Conservation (phyloP, 1,284 basidiomycete species). For the Grifola frondosa region DNA sequence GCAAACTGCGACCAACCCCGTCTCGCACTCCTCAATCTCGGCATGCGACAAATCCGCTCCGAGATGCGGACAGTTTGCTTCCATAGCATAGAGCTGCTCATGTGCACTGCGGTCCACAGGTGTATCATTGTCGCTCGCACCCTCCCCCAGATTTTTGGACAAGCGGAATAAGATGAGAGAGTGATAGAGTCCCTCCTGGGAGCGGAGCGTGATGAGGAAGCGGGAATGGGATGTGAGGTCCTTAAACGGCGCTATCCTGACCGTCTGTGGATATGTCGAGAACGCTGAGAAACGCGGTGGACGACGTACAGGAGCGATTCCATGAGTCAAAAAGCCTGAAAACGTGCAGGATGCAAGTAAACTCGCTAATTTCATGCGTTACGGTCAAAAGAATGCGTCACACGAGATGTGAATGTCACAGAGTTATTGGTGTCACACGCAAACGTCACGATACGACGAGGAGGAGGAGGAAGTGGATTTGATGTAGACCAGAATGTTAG, state of each 20-base stretch:
- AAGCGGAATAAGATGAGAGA: conserved; percentile 74
- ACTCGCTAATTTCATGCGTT: too few species aligned
- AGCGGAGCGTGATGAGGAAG: conserved; percentile 68
- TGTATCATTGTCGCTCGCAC: conserved; percentile 9
- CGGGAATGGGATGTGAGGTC: conserved; percentile 58
- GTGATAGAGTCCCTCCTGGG: conserved; percentile 62
- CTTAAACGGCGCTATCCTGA: conserved; percentile 24
- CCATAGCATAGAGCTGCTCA: conserved; percentile 76
- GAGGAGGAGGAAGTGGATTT: too few species aligned
- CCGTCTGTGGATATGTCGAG: not conserved
- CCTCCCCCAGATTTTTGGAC: conserved; percentile 29
- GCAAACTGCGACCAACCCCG: conserved; percentile 64
- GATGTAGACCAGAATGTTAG: too few species aligned
- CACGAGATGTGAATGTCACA: too few species aligned
- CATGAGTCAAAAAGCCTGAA: too few species aligned
- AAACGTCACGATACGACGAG: too few species aligned
- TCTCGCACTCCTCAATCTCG: conserved; percentile 72
- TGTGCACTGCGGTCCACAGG: conserved; percentile 13
- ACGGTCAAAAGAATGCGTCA: too few species aligned
- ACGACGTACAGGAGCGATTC: not conserved
- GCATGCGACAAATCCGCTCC: conserved; percentile 84
- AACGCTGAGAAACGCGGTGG: not conserved
- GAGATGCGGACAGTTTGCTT: conserved; percentile 81
- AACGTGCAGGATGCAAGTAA: too few species aligned
- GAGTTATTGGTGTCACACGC: too few species aligned